These are phyloP conservation scores for Chytriomyces sp. DNA, from an alignment of 192 early-diverging fungal genomes.

Conservation along the genomic window DNA sequence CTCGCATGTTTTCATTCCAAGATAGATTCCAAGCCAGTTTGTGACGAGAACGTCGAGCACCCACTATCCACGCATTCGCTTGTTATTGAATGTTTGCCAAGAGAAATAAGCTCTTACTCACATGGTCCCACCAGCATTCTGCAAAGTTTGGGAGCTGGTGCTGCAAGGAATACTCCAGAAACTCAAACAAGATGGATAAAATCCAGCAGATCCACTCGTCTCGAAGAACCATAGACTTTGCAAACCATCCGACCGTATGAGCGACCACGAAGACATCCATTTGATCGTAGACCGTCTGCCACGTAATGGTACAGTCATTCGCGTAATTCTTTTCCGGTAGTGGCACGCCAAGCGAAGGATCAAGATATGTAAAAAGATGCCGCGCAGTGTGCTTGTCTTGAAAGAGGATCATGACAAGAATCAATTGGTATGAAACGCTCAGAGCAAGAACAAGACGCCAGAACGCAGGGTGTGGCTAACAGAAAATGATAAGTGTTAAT, in stretches of 20 bases:
- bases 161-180: constrained; percentile 91
- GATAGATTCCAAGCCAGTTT: constrained; percentile 92
- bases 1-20: constrained; percentile 97
- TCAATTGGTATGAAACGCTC: constrained; percentile 86
- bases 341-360: constrained; percentile 74
- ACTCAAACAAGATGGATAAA: constrained; percentile 89
- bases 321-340: constrained; percentile 94
- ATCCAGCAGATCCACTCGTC: constrained; percentile 98
- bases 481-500: background rate
- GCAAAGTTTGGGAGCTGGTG: constrained; percentile 97
- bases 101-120: constrained; percentile 43
- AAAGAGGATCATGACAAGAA: constrained; percentile 88
- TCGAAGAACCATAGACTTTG: constrained; percentile 88
- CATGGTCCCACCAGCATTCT: constrained; percentile 99
- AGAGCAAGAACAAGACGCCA: constrained; percentile 87
- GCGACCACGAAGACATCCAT: constrained; percentile 94
- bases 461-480: constrained; percentile 81
- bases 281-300: constrained; percentile 75
- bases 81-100: background rate
- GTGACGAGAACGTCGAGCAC: constrained; percentile 88
- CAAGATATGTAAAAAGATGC: constrained; percentile 75
- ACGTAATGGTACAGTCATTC: constrained; percentile 81
- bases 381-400: constrained; percentile 88
- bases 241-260: constrained; percentile 92
- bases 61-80: constrained; percentile 62